Conservation (phyloP, 345 rosid genomes). For the Syzygium jambos region DNA sequence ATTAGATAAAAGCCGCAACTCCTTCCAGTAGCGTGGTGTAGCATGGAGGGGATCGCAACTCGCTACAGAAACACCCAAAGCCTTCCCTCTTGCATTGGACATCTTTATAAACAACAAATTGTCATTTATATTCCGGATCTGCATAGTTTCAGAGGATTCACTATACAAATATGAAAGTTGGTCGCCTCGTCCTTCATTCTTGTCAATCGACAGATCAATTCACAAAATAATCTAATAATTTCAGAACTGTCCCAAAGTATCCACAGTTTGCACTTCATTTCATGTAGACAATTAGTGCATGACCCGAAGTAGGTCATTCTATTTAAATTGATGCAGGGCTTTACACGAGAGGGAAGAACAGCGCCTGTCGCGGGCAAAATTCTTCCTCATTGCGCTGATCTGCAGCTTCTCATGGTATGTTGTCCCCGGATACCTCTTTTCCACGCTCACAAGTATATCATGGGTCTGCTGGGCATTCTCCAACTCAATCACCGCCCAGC, state of each 20-base stretch:
- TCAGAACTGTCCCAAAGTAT: background rate
- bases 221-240: background rate
- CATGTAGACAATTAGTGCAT: background rate
- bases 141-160: background rate
- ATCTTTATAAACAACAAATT: background rate
- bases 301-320: background rate
- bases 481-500: slow-evolving; percentile 75
- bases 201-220: background rate
- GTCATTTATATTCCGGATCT: background rate
- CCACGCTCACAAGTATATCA: slow-evolving; percentile 74
- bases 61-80: background rate
- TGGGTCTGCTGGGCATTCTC: slow-evolving; percentile 88
- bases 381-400: slow-evolving; percentile 63
- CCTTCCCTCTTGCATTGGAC: background rate
- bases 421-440: slow-evolving; percentile 76
- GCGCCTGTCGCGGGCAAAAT: slow-evolving; percentile 66
- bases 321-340: slow-evolving; percentile 35
- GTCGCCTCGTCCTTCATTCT: background rate
- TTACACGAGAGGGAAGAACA: slow-evolving; percentile 77
- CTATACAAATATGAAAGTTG: background rate
- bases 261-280: background rate
- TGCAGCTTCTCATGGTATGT: slow-evolving; percentile 71
- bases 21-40: background rate
- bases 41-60: background rate
- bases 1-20: background rate